phyloP scores from a whole-genome alignment of 2,329 filamentous ascomycete species.

The Periconia sp. region DNA sequence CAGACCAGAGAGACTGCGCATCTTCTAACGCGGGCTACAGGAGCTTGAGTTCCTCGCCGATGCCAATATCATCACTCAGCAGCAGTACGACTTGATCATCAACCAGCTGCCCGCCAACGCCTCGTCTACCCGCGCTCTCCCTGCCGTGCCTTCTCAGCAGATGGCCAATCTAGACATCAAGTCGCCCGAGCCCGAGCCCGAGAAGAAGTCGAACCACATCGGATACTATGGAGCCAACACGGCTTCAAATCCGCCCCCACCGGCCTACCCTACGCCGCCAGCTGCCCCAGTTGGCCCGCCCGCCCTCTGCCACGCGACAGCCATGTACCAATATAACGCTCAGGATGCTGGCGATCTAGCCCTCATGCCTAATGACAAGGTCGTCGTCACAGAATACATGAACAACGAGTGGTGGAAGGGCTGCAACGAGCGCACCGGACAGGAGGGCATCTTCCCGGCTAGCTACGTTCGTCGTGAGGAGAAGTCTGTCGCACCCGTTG shows the following conservation, averaged over 20 bases:
- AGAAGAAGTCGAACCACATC: slow-evolving; percentile 48
- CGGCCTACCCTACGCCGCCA: slow-evolving; percentile 53
- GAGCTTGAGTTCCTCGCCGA: slow-evolving; percentile 91
- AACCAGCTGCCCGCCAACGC: slow-evolving; percentile 75
- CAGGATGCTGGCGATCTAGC: slow-evolving; percentile 82
- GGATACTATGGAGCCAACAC: slow-evolving; percentile 48
- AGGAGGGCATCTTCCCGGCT: slow-evolving; percentile 93
- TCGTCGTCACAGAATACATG: slow-evolving; percentile 89
- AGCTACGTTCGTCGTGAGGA: slow-evolving; percentile 80
- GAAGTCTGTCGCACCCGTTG: slow-evolving; percentile 55
- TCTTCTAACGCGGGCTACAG: slow-evolving; percentile 54
- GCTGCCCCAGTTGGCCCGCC: slow-evolving; percentile 56
- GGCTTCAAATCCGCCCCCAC: slow-evolving; percentile 51
- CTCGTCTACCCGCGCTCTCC: slow-evolving; percentile 55
- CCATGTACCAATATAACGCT: slow-evolving; percentile 82
- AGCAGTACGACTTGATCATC: slow-evolving; percentile 77
- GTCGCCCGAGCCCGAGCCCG: slow-evolving; percentile 34
- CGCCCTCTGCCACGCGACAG: slow-evolving; percentile 74
- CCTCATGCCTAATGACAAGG: slow-evolving; percentile 78
- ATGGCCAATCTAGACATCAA: slow-evolving; percentile 41
- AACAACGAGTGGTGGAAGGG: slow-evolving; percentile 98
- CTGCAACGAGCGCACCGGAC: slow-evolving; percentile 78
- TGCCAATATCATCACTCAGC: slow-evolving; percentile 76
- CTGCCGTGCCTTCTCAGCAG: slow-evolving; percentile 38
- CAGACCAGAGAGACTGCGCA: neutral